Evolutionary conservation across 1,139 yeast species (phyloP).

Genomic region (Torulaspora globosa): DNA sequence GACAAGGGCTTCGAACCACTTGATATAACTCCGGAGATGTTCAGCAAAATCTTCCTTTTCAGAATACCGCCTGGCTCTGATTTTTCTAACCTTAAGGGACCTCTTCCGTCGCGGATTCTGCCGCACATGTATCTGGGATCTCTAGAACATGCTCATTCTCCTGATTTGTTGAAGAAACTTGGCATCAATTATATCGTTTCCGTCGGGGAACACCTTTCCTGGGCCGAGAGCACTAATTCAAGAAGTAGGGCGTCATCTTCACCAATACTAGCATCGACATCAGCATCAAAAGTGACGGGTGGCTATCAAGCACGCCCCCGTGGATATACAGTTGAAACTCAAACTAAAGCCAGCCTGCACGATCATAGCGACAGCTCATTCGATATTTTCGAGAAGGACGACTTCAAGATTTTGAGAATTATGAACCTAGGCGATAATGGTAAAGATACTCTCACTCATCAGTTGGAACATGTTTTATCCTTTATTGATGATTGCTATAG

Average conservation of each 20-base stretch:
- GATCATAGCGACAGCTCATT: constrained; percentile 10
- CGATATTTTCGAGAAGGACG: constrained; percentile 31
- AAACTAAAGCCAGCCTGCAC: not conserved
- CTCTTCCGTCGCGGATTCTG: constrained; percentile 53
- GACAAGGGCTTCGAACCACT: constrained; percentile 16
- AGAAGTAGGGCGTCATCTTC: constrained; percentile 23
- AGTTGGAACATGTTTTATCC: constrained; percentile 41
- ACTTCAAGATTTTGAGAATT: constrained; percentile 40
- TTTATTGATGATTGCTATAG: constrained; percentile 44
- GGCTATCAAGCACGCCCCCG: constrained; percentile 2
- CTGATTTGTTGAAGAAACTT: constrained; percentile 56
- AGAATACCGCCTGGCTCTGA: constrained; percentile 26
- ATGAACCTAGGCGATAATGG: constrained; percentile 49
- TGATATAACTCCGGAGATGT: constrained; percentile 34
- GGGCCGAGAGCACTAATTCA: constrained; percentile 38
- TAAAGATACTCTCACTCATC: constrained; percentile 45
- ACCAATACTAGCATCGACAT: constrained; percentile 19
- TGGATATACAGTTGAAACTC: constrained; percentile 5
- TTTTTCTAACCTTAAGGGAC: constrained; percentile 37
- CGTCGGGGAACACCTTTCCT: constrained; percentile 78
- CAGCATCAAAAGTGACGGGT: not conserved
- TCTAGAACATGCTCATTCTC: constrained; percentile 71
- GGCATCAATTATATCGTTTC: constrained; percentile 76
- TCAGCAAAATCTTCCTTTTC: constrained; percentile 35
- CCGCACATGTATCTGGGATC: constrained; percentile 88